Percentiles rank a stretch among this genome's conserved stretches.
phyloP scores from a whole-genome alignment of 2,329 filamentous ascomycete species.

The Biscogniauxia marginata region DNA sequence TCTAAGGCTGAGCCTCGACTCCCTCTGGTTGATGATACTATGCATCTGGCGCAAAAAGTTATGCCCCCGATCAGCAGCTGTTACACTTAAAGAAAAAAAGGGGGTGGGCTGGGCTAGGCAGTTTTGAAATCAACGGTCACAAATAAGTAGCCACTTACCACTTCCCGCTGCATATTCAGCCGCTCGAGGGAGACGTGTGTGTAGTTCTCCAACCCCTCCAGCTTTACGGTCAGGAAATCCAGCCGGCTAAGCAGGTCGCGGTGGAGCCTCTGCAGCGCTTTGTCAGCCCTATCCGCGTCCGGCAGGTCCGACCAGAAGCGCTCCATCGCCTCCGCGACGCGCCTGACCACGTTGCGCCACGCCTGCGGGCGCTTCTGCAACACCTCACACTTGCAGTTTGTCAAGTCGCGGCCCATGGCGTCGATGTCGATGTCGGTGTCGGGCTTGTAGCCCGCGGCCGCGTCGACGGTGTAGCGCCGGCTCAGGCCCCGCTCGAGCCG shows the following conservation, averaged over 20 bases:
- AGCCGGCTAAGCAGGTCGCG: conserved; percentile 27
- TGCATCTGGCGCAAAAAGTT: conserved; percentile 26
- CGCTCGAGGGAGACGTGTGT: conserved; percentile 34
- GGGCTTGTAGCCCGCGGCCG: conserved; percentile 15
- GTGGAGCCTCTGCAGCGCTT: conserved; percentile 25
- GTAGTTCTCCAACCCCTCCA: conserved; percentile 37
- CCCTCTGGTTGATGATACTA: conserved; percentile 35
- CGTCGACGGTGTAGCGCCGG: conserved; percentile 27
- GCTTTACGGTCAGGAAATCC: conserved; percentile 33
- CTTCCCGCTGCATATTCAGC: conserved; percentile 33
- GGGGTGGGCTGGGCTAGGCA: too few species aligned
- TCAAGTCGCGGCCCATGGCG: conserved; percentile 29
- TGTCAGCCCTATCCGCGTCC: background rate
- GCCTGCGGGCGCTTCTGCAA: conserved; percentile 35
- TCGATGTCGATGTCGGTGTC: conserved; percentile 28
- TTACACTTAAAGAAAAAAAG: too few species aligned
- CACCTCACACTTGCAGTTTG: conserved; percentile 31
- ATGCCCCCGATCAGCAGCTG: too few species aligned
- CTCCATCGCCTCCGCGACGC: conserved; percentile 20
- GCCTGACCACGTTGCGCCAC: conserved; percentile 27
- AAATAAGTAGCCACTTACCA: conserved; percentile 24
- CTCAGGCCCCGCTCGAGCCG: conserved; percentile 29
- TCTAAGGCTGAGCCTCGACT: conserved; percentile 34
- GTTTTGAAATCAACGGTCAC: too few species aligned
- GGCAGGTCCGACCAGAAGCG: conserved; percentile 14